Evolutionary conservation across 805 yeast species (phyloP).

Genomic region (Dipodascus albidus): DNA sequence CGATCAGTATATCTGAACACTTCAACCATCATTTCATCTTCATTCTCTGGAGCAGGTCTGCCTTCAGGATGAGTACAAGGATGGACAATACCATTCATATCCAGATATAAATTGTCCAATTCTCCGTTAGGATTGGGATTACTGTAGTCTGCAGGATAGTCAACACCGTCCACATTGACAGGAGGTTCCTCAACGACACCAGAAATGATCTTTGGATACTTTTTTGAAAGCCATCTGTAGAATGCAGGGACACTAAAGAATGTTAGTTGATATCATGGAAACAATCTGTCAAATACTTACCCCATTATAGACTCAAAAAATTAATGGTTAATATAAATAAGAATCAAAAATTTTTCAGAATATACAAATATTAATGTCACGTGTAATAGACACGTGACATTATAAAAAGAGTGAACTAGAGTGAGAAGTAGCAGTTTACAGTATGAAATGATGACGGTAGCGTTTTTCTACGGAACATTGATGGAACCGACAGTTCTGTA

Average conservation of each 20-base stretch:
- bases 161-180: constrained; percentile 43
- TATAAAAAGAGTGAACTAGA: too few species aligned
- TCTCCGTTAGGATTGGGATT: constrained; percentile 93
- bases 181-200: constrained; percentile 68
- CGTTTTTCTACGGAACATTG: constrained; percentile 16
- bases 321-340: too few species aligned
- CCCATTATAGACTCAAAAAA: neutral
- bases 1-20: constrained; percentile 88
- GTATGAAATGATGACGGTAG: neutral
- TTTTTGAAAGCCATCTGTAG: constrained; percentile 88
- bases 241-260: constrained; percentile 94
- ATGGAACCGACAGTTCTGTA: constrained; percentile 15
- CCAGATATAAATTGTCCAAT: constrained; percentile 82
- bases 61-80: constrained; percentile 98
- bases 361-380: neutral
- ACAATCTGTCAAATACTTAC: neutral
- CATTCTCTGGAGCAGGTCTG: constrained; percentile 90
- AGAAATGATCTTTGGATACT: constrained; percentile 88
- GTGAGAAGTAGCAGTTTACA: too few species aligned
- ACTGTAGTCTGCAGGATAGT: constrained; percentile 53
- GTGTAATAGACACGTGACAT: too few species aligned
- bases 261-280: neutral
- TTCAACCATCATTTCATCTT: constrained; percentile 92
- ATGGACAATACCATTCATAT: constrained; percentile 98
- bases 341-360: neutral